Evolutionary conservation across 345 rosid genomes (phyloP), one percentile per base, ranked within the genome.

Genomic region (Bruguiera sexangula): DNA sequence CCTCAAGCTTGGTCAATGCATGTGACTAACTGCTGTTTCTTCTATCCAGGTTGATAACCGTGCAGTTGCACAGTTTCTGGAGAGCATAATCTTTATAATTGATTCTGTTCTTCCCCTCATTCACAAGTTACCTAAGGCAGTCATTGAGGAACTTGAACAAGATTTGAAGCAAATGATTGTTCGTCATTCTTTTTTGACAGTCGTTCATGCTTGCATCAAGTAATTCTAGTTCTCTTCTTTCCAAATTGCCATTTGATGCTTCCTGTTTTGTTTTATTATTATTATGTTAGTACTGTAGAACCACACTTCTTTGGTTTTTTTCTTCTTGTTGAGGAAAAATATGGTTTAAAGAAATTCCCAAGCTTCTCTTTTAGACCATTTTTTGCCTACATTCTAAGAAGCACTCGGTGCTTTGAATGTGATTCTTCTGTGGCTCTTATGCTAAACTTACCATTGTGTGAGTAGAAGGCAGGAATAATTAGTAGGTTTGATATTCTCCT

Each of bases 141-240:
- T 95, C 66, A 75, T 77, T 54, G 99, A 95, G 78, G 99, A 95
- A 84, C 88, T 95, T 66, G 90, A 89, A 75, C 99, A 92, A 84
- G 99, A 95, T 79, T 82, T 95, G 87, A 95, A 87, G 86, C 83
- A 92, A 67, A 95, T 90, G 98, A 90, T 95, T 63, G 89, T 88
- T 74, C 96, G 94, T 6, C 96, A 92, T 85, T 87, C 99, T 22
- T 95, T 95, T 83, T 81, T 95, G 82, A 87, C 97, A 29, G 99
- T 95, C 74, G 99, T 92, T 74, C 99, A 95, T 81, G 97, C 99
- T 63, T 90, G 98, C 85, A 84, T 95, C 80, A 92, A 87, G 99
- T 95, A 90, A 81, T 61, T 76, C 75, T 36, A 50, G 13, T 69
- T 81, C 61, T 73, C 29, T 55, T 43, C 0, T 18, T 70, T 64